Evolutionary conservation across 257 asterid species (phyloP).

Genomic region (Jaltomata sinuosa): DNA sequence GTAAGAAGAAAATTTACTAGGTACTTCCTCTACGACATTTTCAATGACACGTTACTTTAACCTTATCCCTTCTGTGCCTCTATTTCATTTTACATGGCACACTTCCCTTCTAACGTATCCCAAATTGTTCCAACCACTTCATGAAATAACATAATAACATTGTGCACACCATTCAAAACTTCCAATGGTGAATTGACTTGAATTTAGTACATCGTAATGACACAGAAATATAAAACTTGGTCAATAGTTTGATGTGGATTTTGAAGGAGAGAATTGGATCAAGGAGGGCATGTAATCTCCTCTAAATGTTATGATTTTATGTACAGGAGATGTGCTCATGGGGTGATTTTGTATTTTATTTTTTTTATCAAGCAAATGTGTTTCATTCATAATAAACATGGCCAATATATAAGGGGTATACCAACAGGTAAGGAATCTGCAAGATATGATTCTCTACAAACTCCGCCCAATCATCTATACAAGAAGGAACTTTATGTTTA

Average conservation of each 20-base stretch:
- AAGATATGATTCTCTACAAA: background rate
- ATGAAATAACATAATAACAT: background rate
- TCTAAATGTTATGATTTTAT: background rate
- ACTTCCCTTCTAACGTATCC: background rate
- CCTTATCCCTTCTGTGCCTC: background rate
- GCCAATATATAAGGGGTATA: background rate
- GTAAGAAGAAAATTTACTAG: background rate
- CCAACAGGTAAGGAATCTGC: background rate
- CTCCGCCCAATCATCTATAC: background rate
- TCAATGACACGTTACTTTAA: background rate
- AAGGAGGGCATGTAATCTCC: background rate
- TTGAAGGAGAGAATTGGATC: background rate
- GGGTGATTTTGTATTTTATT: background rate
- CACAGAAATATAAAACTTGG: background rate
- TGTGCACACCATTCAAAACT: background rate
- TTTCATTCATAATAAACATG: background rate
- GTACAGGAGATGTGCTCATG: background rate
- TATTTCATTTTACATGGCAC: background rate
- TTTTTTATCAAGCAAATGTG: background rate
- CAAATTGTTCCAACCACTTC: background rate
- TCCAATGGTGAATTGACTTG: background rate
- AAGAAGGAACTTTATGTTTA: background rate
- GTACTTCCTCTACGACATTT: background rate
- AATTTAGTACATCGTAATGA: background rate
- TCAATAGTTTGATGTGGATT: background rate